A percentile compares a stretch with the other conserved stretches of the same genome.
These are phyloP conservation scores for Beta lomatogona DNA, from an alignment of 179 eudicot species.

Conservation along the genomic window DNA sequence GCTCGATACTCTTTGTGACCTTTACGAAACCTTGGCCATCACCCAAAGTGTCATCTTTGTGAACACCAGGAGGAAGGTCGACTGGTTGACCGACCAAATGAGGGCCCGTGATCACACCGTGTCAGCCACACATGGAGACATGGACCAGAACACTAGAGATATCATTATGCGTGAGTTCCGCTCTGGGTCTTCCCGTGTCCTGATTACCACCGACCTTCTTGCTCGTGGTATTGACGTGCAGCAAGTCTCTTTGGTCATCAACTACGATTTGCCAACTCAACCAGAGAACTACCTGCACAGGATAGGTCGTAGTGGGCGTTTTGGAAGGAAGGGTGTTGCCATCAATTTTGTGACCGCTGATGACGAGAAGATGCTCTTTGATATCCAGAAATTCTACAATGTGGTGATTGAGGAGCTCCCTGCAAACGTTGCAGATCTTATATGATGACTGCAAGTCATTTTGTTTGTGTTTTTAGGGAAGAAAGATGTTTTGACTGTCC, in stretches of 20 bases:
- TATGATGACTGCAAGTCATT: constrained; percentile 25
- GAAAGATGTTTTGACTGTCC: constrained; percentile 32
- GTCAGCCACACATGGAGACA: constrained; percentile 52
- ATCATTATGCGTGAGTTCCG: constrained; percentile 49
- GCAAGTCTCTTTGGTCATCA: constrained; percentile 50
- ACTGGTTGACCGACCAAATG: constrained; percentile 55
- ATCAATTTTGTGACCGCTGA: constrained; percentile 45
- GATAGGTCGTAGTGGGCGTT: constrained; percentile 50
- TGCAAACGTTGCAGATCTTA: constrained; percentile 48
- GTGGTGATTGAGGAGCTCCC: constrained; percentile 49
- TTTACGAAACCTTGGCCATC: constrained; percentile 46
- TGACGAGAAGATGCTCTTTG: constrained; percentile 48
- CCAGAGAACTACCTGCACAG: constrained; percentile 51
- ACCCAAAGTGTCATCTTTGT: constrained; percentile 53
- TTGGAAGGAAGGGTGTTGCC: constrained; percentile 52
- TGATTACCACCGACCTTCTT: constrained; percentile 49
- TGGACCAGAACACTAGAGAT: constrained; percentile 52
- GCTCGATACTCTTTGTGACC: constrained; percentile 51
- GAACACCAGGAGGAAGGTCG: constrained; percentile 50
- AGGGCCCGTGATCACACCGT: constrained; percentile 49
- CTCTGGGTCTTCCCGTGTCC: constrained; percentile 49
- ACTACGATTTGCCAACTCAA: constrained; percentile 49
- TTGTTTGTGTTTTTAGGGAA: constrained; percentile 13
- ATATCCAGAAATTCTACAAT: constrained; percentile 51
- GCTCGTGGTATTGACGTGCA: constrained; percentile 60